These are phyloP conservation scores for Rhizophagus sp. DNA, from an alignment of 192 early-diverging fungal genomes.

Conservation along the genomic window DNA sequence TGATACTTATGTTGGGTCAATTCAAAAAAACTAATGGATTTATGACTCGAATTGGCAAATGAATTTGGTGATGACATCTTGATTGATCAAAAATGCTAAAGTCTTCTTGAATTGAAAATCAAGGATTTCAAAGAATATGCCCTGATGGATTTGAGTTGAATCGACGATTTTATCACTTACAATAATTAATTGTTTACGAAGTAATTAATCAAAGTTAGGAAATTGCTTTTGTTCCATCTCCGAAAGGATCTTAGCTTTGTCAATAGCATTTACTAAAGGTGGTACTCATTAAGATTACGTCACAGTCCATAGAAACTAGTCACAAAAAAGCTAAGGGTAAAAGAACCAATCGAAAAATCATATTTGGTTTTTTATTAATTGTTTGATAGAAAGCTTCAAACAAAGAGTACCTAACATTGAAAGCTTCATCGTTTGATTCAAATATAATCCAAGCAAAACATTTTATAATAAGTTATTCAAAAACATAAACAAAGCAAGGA, in stretches of 20 bases:
- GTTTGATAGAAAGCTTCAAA: slow-evolving; percentile 93
- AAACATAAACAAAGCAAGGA: slow-evolving; percentile 72
- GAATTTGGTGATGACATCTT: slow-evolving; percentile 76
- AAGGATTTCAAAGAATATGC: slow-evolving; percentile 91
- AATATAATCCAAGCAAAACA: slow-evolving; percentile 71
- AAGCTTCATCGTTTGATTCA: slow-evolving; percentile 74
- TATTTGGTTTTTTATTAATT: slow-evolving; percentile 92
- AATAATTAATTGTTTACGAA: slow-evolving; percentile 72
- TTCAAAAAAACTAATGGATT: slow-evolving; percentile 88
- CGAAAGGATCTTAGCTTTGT: slow-evolving; percentile 94
- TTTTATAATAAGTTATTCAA: slow-evolving; percentile 73
- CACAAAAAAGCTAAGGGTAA: slow-evolving; percentile 76
- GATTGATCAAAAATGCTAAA: slow-evolving; percentile 70
- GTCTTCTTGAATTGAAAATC: slow-evolving; percentile 89
- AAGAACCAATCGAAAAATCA: slow-evolving; percentile 84
- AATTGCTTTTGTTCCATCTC: slow-evolving; percentile 82
- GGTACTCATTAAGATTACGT: slow-evolving; percentile 89
- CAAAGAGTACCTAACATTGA: slow-evolving; percentile 94
- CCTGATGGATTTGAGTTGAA: slow-evolving; percentile 67
- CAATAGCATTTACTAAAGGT: slow-evolving; percentile 94
- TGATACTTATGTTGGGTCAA: slow-evolving; percentile 95
- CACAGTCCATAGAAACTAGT: slow-evolving; percentile 72
- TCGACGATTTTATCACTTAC: slow-evolving; percentile 30
- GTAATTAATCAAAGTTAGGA: slow-evolving; percentile 85
- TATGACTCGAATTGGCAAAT: slow-evolving; percentile 69